Percentiles rank a stretch among this genome's conserved stretches.
These are phyloP conservation scores for Amoebophrya sp. DNA, from an alignment of 169 alveolate genomes.

Conservation along the genomic window DNA sequence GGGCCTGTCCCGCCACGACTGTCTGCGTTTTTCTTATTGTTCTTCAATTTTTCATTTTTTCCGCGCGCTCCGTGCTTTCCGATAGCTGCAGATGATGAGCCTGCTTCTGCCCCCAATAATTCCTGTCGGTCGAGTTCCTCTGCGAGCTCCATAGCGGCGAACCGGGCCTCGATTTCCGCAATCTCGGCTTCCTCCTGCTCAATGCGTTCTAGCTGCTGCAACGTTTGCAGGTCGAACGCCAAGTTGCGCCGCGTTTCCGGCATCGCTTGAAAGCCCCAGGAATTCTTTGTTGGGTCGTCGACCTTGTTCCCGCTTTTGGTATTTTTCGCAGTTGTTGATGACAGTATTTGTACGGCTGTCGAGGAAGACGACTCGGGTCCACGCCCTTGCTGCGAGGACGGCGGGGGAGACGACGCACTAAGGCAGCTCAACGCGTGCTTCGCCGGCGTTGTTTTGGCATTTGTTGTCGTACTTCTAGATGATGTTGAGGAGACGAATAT, in stretches of 20 bases:
- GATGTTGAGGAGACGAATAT: too few relatives aligned
- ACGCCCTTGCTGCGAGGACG: too few relatives aligned
- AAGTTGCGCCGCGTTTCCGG: not conserved
- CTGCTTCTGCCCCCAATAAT: too few relatives aligned
- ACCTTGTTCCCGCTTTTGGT: too few relatives aligned
- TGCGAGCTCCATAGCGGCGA: not conserved
- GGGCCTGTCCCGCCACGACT: not conserved
- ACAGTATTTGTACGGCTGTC: not conserved
- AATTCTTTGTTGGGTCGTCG: not conserved
- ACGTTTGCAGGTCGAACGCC: not conserved
- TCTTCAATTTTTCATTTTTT: too few relatives aligned
- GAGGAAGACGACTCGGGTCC: not conserved
- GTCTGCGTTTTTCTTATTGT: not conserved
- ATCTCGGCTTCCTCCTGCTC: not conserved
- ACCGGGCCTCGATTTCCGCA: not conserved
- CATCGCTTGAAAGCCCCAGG: not conserved
- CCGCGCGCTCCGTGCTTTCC: too few relatives aligned
- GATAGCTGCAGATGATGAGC: too few relatives aligned
- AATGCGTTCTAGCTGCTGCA: not conserved
- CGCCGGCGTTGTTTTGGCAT: too few relatives aligned
- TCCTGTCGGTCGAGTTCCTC: not conserved
- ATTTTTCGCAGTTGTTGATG: too few relatives aligned
- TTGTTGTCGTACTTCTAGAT: too few relatives aligned
- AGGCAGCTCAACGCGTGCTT: too few relatives aligned
- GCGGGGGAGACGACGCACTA: too few relatives aligned